These are phyloP conservation scores for Leonotis leonurus DNA, from an alignment of 257 asterid species.

Conservation along the genomic window DNA sequence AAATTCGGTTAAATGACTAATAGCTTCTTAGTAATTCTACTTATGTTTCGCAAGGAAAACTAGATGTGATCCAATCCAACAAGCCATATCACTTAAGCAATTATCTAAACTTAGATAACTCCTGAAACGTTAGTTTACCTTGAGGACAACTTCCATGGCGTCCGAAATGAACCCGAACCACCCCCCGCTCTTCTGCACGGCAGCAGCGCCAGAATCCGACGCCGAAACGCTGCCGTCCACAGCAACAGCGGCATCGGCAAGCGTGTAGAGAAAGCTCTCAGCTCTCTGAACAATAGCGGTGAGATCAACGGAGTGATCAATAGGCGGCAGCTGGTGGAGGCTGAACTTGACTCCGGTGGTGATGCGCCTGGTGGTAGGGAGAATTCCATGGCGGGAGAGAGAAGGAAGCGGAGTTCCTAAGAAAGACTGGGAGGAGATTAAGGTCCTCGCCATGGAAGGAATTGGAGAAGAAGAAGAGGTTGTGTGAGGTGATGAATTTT, in stretches of 20 bases:
- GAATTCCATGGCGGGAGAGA: slow-evolving; percentile 36
- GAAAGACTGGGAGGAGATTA: slow-evolving; percentile 70
- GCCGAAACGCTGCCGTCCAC: slow-evolving; percentile 40
- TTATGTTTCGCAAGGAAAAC: background rate
- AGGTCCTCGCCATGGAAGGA: slow-evolving; percentile 78
- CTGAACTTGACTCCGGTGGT: slow-evolving; percentile 58
- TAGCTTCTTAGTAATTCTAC: too few relatives aligned
- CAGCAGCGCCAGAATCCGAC: slow-evolving; percentile 36
- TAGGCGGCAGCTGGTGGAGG: slow-evolving; percentile 58
- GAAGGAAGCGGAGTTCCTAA: slow-evolving; percentile 58
- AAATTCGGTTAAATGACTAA: too few relatives aligned
- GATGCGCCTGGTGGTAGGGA: slow-evolving; percentile 37
- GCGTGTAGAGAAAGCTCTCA: slow-evolving; percentile 71
- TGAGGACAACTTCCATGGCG: slow-evolving; percentile 89
- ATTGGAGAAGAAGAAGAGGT: background rate
- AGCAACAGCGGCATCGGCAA: slow-evolving; percentile 90
- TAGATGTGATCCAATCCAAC: background rate
- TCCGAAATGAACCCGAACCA: slow-evolving; percentile 97
- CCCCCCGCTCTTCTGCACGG: slow-evolving; percentile 66
- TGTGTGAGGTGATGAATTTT: too few relatives aligned
- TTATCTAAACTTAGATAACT: background rate
- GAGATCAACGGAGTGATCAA: slow-evolving; percentile 40
- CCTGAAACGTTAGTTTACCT: slow-evolving; percentile 34
- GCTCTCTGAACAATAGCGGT: slow-evolving; percentile 49
- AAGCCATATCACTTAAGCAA: background rate